These are phyloP conservation scores for Phycomyces nitens DNA, from an alignment of 192 early-diverging fungal genomes.

Conservation along the genomic window DNA sequence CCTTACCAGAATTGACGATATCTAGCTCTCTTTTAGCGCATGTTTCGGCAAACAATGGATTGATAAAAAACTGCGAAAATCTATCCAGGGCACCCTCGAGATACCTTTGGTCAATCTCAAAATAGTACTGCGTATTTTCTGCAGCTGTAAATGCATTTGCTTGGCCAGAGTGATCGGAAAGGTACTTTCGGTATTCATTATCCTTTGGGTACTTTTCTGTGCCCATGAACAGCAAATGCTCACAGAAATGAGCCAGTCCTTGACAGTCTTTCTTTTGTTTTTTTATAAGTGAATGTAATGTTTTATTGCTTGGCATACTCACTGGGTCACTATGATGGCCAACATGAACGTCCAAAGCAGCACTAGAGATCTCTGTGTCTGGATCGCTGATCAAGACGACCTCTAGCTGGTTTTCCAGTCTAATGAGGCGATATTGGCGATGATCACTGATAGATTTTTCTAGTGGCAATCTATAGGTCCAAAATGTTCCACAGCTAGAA, in stretches of 20 bases:
- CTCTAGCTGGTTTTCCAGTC: slow-evolving; percentile 59
- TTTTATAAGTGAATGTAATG: not conserved
- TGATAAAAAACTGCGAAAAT: slow-evolving; percentile 91
- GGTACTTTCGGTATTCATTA: slow-evolving; percentile 76
- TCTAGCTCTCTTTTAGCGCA: slow-evolving; percentile 90
- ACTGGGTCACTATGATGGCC: slow-evolving; percentile 75
- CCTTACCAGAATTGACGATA: slow-evolving; percentile 83
- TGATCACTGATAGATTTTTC: slow-evolving; percentile 57
- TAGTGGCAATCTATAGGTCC: slow-evolving; percentile 35
- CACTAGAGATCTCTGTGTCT: slow-evolving; percentile 68
- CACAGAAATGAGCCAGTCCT: slow-evolving; percentile 83
- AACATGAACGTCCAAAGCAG: slow-evolving; percentile 79
- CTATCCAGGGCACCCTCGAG: slow-evolving; percentile 57
- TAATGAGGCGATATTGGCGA: slow-evolving; percentile 55
- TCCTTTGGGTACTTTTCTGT: slow-evolving; percentile 72
- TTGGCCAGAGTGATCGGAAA: slow-evolving; percentile 68
- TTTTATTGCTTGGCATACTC: slow-evolving; percentile 22
- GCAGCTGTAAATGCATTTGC: slow-evolving; percentile 78
- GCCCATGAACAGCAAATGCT: slow-evolving; percentile 72
- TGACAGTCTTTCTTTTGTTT: slow-evolving; percentile 54
- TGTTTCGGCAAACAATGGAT: slow-evolving; percentile 78
- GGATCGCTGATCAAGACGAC: slow-evolving; percentile 68
- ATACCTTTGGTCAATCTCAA: slow-evolving; percentile 64
- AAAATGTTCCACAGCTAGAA: slow-evolving; percentile 19
- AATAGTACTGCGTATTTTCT: slow-evolving; percentile 86